Evolutionary conservation across 805 yeast species (phyloP).

Genomic region (Scheffersomyces lignosus): DNA sequence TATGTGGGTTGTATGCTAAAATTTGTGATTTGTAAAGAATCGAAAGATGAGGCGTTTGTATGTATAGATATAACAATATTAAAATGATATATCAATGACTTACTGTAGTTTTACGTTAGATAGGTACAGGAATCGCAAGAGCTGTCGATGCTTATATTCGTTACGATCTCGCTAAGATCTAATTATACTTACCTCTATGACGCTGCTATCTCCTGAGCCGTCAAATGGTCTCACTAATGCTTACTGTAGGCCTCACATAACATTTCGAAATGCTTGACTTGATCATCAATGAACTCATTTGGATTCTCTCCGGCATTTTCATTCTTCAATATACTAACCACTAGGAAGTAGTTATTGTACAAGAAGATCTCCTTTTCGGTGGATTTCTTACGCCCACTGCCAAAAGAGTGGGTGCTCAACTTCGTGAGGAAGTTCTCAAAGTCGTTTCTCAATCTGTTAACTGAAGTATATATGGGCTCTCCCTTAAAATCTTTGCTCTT

Average conservation of each 20-base stretch:
- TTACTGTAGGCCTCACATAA: constrained; percentile 41
- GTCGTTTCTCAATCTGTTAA: constrained; percentile 70
- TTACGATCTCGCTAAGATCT: no score
- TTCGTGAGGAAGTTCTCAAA: constrained; percentile 79
- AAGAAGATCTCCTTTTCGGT: constrained; percentile 66
- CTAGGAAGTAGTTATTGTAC: constrained; percentile 67
- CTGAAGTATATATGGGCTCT: constrained; percentile 75
- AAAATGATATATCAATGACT: no score
- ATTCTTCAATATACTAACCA: constrained; percentile 53
- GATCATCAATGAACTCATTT: constrained; percentile 32
- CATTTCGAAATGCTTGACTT: constrained; percentile 37
- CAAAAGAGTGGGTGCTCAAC: constrained; percentile 48
- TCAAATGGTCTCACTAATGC: no score
- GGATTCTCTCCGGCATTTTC: constrained; percentile 26
- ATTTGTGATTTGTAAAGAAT: constrained; percentile 35
- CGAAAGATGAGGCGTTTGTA: no score
- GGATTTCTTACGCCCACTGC: constrained; percentile 32
- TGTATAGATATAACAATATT: no score
- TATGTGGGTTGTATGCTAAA: constrained; percentile 78
- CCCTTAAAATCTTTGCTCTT: constrained; percentile 30
- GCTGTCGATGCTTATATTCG: no score
- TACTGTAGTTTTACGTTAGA: no score
- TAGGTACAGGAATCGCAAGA: no score
- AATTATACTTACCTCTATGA: no score
- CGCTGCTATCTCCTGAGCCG: no score